Evolutionary conservation across 108 stramenopile species (phyloP).

Genomic region (Cyclotella kingstonii): DNA sequence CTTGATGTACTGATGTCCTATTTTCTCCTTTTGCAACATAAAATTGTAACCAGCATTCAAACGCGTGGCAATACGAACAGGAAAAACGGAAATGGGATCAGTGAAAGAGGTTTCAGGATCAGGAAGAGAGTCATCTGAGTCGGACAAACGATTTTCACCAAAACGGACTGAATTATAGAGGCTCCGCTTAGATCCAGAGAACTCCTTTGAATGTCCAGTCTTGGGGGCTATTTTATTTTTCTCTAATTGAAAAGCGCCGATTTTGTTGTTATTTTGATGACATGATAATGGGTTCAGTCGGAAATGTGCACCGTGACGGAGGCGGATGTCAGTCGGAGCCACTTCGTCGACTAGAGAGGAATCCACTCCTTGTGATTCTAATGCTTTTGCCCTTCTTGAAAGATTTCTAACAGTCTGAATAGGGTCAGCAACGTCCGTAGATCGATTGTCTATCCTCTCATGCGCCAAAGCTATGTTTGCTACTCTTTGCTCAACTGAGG

Average conservation of each 20-base stretch:
- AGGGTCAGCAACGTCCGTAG: slow-evolving; percentile 16
- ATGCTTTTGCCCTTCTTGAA: slow-evolving; percentile 26
- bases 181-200: slow-evolving; percentile 3
- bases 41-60: slow-evolving; percentile 30
- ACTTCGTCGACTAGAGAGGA: slow-evolving; percentile 38
- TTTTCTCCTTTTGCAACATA: slow-evolving; percentile 17
- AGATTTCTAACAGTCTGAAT: slow-evolving; percentile 42
- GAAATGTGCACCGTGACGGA: slow-evolving; percentile 32
- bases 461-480: slow-evolving; percentile 12
- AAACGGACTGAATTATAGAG: neutral
- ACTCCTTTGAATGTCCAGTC: neutral
- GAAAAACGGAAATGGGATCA: slow-evolving; percentile 35
- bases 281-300: slow-evolving; percentile 38
- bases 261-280: slow-evolving; percentile 16
- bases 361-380: slow-evolving; percentile 26
- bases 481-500: slow-evolving; percentile 2
- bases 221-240: neutral
- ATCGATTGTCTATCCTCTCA: neutral
- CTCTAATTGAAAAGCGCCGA: neutral
- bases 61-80: slow-evolving; percentile 31
- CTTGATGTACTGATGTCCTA: neutral
- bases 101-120: slow-evolving; percentile 18
- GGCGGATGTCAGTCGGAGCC: slow-evolving; percentile 38
- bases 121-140: slow-evolving; percentile 21
- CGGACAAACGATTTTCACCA: slow-evolving; percentile 4